Evolutionary conservation across 2,329 filamentous ascomycete species (phyloP), one percentile per base, ranked within the genome.

Genomic region (Oidium heveae): DNA sequence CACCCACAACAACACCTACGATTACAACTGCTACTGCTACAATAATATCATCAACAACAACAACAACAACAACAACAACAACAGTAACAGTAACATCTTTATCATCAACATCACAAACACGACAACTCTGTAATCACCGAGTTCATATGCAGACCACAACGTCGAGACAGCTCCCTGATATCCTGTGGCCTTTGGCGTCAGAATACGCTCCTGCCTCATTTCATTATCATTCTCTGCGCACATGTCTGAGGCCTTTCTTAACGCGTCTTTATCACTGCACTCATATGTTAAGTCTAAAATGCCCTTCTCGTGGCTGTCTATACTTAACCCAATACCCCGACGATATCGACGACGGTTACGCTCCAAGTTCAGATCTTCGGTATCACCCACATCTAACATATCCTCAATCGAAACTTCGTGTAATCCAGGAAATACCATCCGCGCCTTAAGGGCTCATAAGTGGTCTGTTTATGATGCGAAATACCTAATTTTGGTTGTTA

Each of bases 401-500:
- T 77, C 86, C 53, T 74, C 74, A 33, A 72, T 95, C 55, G 77
- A 93, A 67, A 87, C 80, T 16, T 94, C 87, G 0, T 84, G 87
- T 68, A 87, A 83, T 60, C 81, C 86, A 5, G 72, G 76, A 62
- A 82, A 93, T 64, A 87, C 86, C 13, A 68, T 95, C 57, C 76
- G 78, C 57, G 77, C 82, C 39, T 72, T 95, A 58, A 81, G 82
- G 62, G 76, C 76, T 57, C 86, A 91, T 65, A 78, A 78, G 59
- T 95, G 86, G 85, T 82, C 76, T 53, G 71, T 81, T 53, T 84
- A 87, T 66, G 89, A 96, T 67, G 75, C 84, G 43, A 88, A 95
- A 69, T 93, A 95, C 67, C 67, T 86, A 53, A 71, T 89, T 56
- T 69, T 94, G 32, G 76, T 80, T 56, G 74, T 82, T 54, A 68